Evolutionary conservation across 441 rosid genomes (phyloP).

Genomic region (Cnidoscolus chayamansa): DNA sequence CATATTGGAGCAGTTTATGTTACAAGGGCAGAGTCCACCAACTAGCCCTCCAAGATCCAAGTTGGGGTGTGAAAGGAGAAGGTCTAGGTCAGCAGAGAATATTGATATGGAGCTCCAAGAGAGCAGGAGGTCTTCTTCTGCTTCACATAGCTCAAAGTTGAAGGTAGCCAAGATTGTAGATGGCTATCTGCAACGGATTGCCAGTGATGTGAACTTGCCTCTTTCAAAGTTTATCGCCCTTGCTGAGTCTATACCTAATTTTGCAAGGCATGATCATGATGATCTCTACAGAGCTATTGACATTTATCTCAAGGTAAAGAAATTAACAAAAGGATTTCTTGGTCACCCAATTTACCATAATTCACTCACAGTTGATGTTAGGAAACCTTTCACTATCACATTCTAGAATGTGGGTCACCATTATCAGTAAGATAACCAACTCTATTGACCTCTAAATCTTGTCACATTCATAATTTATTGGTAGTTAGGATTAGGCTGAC

Average conservation of each 20-base stretch:
- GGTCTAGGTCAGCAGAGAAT: constrained; percentile 86
- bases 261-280: constrained; percentile 72
- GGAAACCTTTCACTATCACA: constrained; percentile 28
- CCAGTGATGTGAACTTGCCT: constrained; percentile 68
- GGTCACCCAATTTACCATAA: constrained; percentile 7
- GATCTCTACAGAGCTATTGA: constrained; percentile 89
- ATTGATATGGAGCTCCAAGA: constrained; percentile 75
- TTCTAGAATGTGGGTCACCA: constrained; percentile 35
- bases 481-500: constrained; percentile 38
- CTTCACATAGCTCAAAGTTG: constrained; percentile 67
- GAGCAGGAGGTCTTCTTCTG: constrained; percentile 78
- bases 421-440: constrained; percentile 45
- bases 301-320: constrained; percentile 78
- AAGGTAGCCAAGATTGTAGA: constrained; percentile 76
- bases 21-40: constrained; percentile 53
- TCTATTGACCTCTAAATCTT: constrained; percentile 39
- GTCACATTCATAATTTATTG: constrained; percentile 22
- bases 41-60: constrained; percentile 65
- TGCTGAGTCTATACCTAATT: constrained; percentile 76
- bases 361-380: constrained; percentile 14
- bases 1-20: constrained; percentile 62
- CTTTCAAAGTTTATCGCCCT: constrained; percentile 57
- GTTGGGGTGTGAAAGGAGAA: constrained; percentile 66
- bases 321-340: neutral
- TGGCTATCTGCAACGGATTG: constrained; percentile 73